Conservation (phyloP, 176 grass and related monocot species). For the Rhipidocladum racemiflorum region DNA sequence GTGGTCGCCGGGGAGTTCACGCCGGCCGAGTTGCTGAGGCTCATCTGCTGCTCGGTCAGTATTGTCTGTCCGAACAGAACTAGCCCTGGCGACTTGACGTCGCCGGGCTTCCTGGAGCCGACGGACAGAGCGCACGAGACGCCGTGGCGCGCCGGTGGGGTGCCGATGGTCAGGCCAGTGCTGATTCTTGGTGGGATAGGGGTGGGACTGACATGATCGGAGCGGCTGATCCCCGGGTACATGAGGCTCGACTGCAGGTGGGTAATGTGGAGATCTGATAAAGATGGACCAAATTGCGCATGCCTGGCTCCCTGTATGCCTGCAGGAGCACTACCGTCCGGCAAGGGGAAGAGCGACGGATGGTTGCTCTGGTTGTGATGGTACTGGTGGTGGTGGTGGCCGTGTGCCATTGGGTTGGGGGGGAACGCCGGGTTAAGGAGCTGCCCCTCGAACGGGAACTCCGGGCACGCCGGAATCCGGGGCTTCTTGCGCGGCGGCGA, state of each 20-base stretch:
- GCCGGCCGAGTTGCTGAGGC: slow-evolving; percentile 19
- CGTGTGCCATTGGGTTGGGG: slow-evolving; percentile 31
- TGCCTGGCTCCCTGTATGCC: slow-evolving; percentile 99
- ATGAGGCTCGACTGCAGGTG: slow-evolving; percentile 57
- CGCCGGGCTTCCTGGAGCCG: slow-evolving; percentile 30
- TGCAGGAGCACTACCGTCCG: slow-evolving; percentile 60
- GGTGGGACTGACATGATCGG: background rate
- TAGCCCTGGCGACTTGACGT: slow-evolving; percentile 43
- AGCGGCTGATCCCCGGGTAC: slow-evolving; percentile 26
- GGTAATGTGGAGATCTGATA: slow-evolving; percentile 67
- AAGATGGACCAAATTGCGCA: slow-evolving; percentile 59
- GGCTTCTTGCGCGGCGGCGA: slow-evolving; percentile 67
- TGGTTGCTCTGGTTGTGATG: background rate
- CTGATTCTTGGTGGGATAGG: slow-evolving; percentile 24
- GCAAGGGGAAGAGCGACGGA: slow-evolving; percentile 47
- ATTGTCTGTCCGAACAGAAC: slow-evolving; percentile 79
- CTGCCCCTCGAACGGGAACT: slow-evolving; percentile 68
- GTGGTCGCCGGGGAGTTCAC: slow-evolving; percentile 16
- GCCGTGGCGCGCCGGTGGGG: background rate
- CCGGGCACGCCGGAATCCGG: slow-evolving; percentile 38
- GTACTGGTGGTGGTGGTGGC: slow-evolving; percentile 4
- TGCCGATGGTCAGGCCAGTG: slow-evolving; percentile 49
- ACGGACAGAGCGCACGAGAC: slow-evolving; percentile 27
- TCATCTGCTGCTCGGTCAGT: slow-evolving; percentile 74
- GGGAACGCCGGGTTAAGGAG: slow-evolving; percentile 37